Base-by-base conservation (phyloP, 352 stramenopile genomes). In the Pythium folliculosum region DNA sequence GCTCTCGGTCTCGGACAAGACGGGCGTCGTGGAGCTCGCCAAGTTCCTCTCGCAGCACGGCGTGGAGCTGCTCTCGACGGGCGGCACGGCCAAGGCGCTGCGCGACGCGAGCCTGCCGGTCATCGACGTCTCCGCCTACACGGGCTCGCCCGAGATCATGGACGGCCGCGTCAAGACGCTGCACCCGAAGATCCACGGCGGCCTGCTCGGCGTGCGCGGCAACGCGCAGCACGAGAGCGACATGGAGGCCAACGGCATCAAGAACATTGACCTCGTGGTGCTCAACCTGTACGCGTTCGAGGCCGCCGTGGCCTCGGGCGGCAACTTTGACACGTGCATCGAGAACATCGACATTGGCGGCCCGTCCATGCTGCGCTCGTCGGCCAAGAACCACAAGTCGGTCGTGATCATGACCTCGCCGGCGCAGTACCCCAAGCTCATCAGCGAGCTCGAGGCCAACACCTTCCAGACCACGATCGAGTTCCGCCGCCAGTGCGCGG, bases 301-400 rank as follows among this genome's bases (percentile, higher is more conserved):
- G 73, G 86, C 90, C 5, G 99, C 98, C 5, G 97, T 99, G 17
- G 90, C 93, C 19, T 89, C 80, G 35, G 86, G 85, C 44, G 77
- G 87, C 23, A 84, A 94, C 66, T 99, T 99, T 73, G 97, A 98
- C 74, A 98, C 97, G 70, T 99, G 97, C 86, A 98, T 99, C 72
- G 98, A 99, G 78, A 99, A 99, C 86, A 99, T 99, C 75, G 98
- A 99, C 77, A 99, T 99, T 81, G 98, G 98, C 49, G 98, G 98
- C 14, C 98, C 98, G 21, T 98, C 90, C 55, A 99, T 99, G 98
- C 83, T 99, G 38, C 94, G 98, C 52, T 99, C 96, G 49, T 99
- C 97, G 32, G 97, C 98, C 57, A 99, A 99, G 88, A 99, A 99
- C 85, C 97, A 99, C 88, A 91, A 95, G 70, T 97, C 97, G 59